Percentiles rank a stretch among this genome's conserved stretches.
These are phyloP conservation scores for Plectosphaerella plurivora DNA, from an alignment of 2,329 filamentous ascomycete species.

Conservation along the genomic window DNA sequence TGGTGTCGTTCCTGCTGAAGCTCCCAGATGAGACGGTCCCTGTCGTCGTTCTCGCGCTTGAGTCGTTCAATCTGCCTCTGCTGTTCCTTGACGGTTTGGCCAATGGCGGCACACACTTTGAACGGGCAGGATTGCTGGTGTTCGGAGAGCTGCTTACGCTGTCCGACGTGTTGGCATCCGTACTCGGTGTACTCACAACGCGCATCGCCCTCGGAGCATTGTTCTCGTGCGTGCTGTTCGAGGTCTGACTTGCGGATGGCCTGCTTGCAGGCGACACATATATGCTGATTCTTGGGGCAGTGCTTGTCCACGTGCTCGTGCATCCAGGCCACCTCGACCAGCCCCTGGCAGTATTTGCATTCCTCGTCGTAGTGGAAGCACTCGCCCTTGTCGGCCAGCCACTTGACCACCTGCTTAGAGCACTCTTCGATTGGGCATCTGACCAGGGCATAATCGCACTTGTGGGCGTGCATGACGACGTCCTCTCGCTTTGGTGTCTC, in stretches of 20 bases:
- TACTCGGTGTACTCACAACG: conserved; percentile 43
- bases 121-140: conserved; percentile 49
- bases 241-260: conserved; percentile 39
- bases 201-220: conserved; percentile 36
- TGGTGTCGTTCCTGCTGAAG: conserved; percentile 26
- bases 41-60: conserved; percentile 24
- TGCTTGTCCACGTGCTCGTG: conserved; percentile 35
- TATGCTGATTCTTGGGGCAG: conserved; percentile 41
- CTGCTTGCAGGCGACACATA: conserved; percentile 45
- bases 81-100: conserved; percentile 40
- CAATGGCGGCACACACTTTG: conserved; percentile 46
- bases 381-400: conserved; percentile 30
- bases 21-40: conserved; percentile 28
- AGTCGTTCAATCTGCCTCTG: conserved; percentile 42
- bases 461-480: conserved; percentile 50
- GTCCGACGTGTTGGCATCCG: conserved; percentile 39
- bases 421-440: conserved; percentile 52
- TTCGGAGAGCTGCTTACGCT: conserved; percentile 32
- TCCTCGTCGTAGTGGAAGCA: conserved; percentile 49
- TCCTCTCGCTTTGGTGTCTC: conserved; percentile 46
- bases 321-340: conserved; percentile 42
- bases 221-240: conserved; percentile 38
- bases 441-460: conserved; percentile 52
- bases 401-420: conserved; percentile 44
- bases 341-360: conserved; percentile 51